Evolutionary conservation across 345 rosid species (phyloP).

Genomic region (Jatropha curcas): DNA sequence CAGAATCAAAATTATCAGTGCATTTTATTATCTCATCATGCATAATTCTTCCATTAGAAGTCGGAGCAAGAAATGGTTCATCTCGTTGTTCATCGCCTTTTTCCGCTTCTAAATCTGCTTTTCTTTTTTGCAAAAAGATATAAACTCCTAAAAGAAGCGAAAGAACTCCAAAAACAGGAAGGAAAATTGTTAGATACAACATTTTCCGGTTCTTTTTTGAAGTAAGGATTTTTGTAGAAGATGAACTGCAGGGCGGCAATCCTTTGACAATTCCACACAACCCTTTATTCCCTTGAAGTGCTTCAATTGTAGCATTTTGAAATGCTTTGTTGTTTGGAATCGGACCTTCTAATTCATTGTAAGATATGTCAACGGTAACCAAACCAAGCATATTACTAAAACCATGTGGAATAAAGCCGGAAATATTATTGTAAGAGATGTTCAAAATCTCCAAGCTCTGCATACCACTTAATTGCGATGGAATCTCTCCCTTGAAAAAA

Average conservation of each 20-base stretch:
- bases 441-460: slow-evolving; percentile 20
- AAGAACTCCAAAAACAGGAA: background rate
- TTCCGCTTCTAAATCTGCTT: background rate
- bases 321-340: slow-evolving; percentile 23
- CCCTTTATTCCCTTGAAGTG: background rate
- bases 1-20: slow-evolving; percentile 11
- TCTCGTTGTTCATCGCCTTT: background rate
- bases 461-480: slow-evolving; percentile 1
- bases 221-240: too few species aligned
- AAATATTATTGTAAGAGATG: slow-evolving; percentile 31
- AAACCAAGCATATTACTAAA: slow-evolving; percentile 14
- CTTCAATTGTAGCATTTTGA: background rate
- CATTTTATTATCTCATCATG: slow-evolving; percentile 23
- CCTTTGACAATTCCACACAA: slow-evolving; percentile 4
- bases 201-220: background rate
- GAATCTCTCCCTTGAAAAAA: slow-evolving; percentile 32
- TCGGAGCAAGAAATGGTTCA: background rate
- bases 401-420: slow-evolving; percentile 23
- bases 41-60: slow-evolving; percentile 19
- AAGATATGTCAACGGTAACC: slow-evolving; percentile 25
- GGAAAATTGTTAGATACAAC: slow-evolving; percentile 13
- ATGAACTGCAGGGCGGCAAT: background rate
- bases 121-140: too few species aligned
- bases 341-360: slow-evolving; percentile 36
- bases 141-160: too few species aligned